Percentiles rank a stretch among this genome's conserved stretches.
phyloP scores from a whole-genome alignment of 2,329 filamentous ascomycete species.

The Fusarium agapanthi region DNA sequence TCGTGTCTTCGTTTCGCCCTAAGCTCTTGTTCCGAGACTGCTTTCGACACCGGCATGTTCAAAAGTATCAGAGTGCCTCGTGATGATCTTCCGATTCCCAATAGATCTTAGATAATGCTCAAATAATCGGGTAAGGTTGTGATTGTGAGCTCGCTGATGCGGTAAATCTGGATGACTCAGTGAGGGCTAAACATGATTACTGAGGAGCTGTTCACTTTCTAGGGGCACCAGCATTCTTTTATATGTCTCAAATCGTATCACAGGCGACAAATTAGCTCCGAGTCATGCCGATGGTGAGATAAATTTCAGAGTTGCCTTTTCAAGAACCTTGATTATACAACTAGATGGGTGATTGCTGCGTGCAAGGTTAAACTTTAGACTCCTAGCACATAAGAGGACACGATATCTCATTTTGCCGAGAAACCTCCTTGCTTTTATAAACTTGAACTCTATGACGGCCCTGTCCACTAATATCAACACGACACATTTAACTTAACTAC shows the following conservation, averaged over 20 bases:
- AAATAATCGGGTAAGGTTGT: not conserved
- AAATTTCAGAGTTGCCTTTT: not conserved
- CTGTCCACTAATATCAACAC: no score
- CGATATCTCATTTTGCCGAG: rapidly evolving
- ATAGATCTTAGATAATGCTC: not conserved
- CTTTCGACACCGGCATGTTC: not conserved
- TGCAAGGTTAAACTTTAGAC: not conserved
- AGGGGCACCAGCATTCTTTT: no score
- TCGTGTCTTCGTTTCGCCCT: not conserved
- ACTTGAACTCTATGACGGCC: not conserved
- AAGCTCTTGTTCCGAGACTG: not conserved
- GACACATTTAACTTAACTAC: rapidly evolving
- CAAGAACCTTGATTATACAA: not conserved
- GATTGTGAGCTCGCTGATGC: no score
- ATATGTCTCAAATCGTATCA: no score
- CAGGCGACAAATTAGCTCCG: not conserved
- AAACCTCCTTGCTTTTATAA: not conserved
- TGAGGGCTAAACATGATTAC: no score
- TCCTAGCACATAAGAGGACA: not conserved
- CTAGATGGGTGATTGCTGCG: no score
- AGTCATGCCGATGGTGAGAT: rapidly evolving
- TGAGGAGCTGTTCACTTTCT: no score
- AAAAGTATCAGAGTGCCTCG: constrained; percentile 4
- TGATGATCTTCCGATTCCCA: not conserved
- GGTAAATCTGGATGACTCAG: no score